Percentiles rank a stretch among this genome's conserved stretches.
Evolutionary conservation across 805 yeast species (phyloP).

Genomic region (Myxozyma geophila): DNA sequence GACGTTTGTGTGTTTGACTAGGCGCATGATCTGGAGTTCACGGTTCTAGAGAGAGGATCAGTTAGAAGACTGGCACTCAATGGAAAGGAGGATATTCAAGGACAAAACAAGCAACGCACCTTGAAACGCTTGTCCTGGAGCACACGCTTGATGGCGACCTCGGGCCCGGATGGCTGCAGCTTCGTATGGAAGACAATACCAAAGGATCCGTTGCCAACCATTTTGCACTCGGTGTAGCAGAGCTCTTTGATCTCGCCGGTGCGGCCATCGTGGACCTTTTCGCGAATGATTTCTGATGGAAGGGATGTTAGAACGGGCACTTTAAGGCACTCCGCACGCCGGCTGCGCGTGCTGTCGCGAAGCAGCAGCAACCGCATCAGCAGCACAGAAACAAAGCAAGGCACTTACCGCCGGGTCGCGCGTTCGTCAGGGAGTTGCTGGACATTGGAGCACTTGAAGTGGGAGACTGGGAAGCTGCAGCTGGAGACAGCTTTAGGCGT

Average conservation of each 20-base stretch:
- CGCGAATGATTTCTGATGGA: constrained; percentile 42
- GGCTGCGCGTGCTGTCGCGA: neutral
- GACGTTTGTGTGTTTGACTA: constrained; percentile 81
- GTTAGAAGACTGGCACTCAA: neutral
- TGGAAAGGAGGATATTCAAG: neutral
- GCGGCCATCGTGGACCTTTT: constrained; percentile 72
- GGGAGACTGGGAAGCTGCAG: neutral
- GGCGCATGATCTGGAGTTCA: constrained; percentile 93
- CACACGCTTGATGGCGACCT: constrained; percentile 95
- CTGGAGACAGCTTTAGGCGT: neutral
- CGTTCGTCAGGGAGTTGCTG: constrained; percentile 10
- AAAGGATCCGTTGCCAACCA: constrained; percentile 99
- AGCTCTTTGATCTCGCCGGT: constrained; percentile 66
- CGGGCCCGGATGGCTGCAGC: constrained; percentile 70
- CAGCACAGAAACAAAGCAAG: neutral
- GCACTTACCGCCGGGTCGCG: constrained; percentile 25
- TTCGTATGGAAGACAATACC: constrained; percentile 95
- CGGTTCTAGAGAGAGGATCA: constrained; percentile 62
- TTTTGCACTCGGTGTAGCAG: constrained; percentile 78
- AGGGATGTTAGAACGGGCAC: constrained; percentile 3
- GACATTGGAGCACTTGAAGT: neutral
- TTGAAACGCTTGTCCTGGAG: constrained; percentile 93
- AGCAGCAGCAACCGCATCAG: neutral
- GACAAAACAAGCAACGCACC: constrained; percentile 46
- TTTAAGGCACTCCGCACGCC: neutral